Percentiles rank a stretch among this genome's conserved stretches.
Conservation (phyloP, 1,284 basidiomycete species). For the Cryptococcus maquisensis region DNA sequence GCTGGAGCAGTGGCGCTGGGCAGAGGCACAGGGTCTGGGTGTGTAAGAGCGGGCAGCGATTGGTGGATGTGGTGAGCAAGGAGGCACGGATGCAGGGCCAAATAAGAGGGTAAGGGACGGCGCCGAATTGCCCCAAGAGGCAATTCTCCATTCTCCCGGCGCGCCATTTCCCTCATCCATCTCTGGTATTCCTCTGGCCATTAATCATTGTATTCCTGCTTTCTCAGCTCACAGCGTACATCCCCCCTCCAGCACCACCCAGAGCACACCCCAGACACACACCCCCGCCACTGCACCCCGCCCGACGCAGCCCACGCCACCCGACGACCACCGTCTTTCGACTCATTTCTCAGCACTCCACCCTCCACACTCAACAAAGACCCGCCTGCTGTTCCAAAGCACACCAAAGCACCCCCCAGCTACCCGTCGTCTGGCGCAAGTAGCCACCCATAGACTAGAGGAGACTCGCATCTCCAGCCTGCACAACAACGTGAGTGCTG, state of each 20-base stretch:
- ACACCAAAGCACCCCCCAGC: background rate
- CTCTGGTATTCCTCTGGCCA: too few species aligned
- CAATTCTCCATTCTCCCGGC: background rate
- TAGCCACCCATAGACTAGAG: background rate
- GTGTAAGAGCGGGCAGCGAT: too few species aligned
- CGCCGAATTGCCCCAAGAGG: background rate
- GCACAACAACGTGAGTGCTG: too few species aligned
- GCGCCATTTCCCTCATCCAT: background rate
- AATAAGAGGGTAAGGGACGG: too few species aligned
- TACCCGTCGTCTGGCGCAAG: background rate
- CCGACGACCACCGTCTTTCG: too few species aligned
- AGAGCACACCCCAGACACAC: background rate
- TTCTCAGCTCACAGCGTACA: background rate
- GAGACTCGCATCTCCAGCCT: too few species aligned
- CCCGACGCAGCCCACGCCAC: background rate
- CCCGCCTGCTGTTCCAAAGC: background rate
- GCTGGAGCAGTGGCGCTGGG: too few species aligned
- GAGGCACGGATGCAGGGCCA: too few species aligned
- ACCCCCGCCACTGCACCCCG: background rate
- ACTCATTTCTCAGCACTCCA: background rate
- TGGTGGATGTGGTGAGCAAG: too few species aligned
- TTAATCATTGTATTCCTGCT: background rate
- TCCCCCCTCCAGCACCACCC: background rate
- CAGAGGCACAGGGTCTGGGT: too few species aligned
- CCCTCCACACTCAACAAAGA: background rate